Base-by-base conservation (phyloP, 768 basidiomycete genomes). In the Mycena filopes region DNA sequence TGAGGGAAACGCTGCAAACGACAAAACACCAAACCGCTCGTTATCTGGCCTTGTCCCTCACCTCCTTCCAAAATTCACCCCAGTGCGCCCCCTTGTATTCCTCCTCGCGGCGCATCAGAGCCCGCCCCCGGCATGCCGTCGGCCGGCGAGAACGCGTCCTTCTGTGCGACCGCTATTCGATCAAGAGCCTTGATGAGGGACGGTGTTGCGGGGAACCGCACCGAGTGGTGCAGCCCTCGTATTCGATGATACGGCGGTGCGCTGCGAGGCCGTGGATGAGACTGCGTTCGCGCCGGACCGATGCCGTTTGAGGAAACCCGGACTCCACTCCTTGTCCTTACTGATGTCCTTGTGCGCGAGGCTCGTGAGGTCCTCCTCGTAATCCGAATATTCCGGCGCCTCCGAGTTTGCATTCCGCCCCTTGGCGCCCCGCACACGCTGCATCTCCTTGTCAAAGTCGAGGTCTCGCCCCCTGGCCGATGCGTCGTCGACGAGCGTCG, bases 131-230 rank as follows among this genome's bases (percentile, higher is more conserved):
- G 68, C 62, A 67, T 66, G 2, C 38, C 70, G 31, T 50, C 64
- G 51, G 59, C 42, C 21, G 61, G 43, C 47, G 60, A 81, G 87
- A 81, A 87, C n/a, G 82, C 86, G 23, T 83, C 81, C 59, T 77
- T 79, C 69, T 90, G 88, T 4, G 89, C 89, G 18, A 78, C 76
- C 13, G 82, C 78, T 54, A 90, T 80, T 29, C 89, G 82, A 67
- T 89, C 86, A n/a, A 90, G 75, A 1, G 89, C 89, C 40, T 81
- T 81, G 63, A 89, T 84, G 33, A 90, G 79, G 3, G 89, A 90
- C 0, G 89, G 89, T 2, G 89, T 90, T 25, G 86, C 84, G 6
- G 88, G n/a, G 87, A 1, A 89, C 83, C 2, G 87, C 77, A 5
- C 78, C 79, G 9, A 71, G 70, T 55, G 76, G 70, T 18, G 71